Evolutionary conservation across 2,329 filamentous ascomycete genomes (phyloP), one percentile per base, ranked within the genome.

Genomic region (Tolypocladium album): DNA sequence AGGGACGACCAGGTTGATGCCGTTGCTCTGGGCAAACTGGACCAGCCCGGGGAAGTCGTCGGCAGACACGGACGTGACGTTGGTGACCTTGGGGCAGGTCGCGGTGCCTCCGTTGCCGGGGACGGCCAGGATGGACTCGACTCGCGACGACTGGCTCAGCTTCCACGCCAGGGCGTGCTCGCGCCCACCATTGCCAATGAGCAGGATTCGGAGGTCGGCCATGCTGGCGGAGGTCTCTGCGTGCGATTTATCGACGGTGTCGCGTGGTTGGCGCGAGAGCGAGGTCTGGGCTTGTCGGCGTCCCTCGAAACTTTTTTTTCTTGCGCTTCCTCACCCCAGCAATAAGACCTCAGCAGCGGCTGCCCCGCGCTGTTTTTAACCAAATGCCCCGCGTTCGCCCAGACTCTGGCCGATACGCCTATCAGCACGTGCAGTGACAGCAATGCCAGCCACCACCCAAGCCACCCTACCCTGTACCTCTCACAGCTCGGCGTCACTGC

Each of bases 161-260:
- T 95, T 97, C 92, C 92, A 97, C 50, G 92, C 92, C 64, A 97
- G 83, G 55, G 92, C 90, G 76, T 97, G 92, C 77, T 99, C 94
- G 68, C 94, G 87, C 67, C 93, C 94, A 66, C 94, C 94, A 71
- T 93, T 96, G 69, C 94, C 93, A 65, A 97, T 86, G 64, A 97
- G 86, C 64, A 97, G 86, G 67, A 97, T 82, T 67, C 86, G 83
- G 64, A 91, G 80, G 60, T 71, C 67, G 38, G 71, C 65, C 70
- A 74, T 72, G 42, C 13, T 57, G 9, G 6, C 47, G 47, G 27
- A n/a, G 27, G 15, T 52, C 47, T 52, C 7, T 52, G 47, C 17
- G 47, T 34, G 11, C 20, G 17, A 34, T 27, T 31, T 31, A 3
- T 27, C 27, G 24, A 52, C 47, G 45, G 47, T 20, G 47, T 52